phyloP scores from a whole-genome alignment of 768 basidiomycete species.

The Russula virescens region DNA sequence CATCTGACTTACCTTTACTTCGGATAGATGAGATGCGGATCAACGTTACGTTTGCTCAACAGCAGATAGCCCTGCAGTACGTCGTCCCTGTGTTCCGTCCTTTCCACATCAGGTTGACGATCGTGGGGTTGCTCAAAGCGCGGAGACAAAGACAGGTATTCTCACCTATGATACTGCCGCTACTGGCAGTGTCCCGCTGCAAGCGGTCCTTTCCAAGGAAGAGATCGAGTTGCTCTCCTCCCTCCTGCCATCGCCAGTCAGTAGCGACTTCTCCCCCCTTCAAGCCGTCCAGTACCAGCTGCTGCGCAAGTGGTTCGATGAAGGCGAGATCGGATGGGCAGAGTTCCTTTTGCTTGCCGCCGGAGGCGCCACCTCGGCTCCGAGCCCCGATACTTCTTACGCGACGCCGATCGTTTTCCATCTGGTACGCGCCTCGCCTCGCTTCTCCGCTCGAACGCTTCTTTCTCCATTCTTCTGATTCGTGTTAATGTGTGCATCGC shows the following conservation, averaged over 20 bases:
- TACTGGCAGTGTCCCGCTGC: slow-evolving; percentile 17
- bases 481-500: not conserved
- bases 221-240: slow-evolving; percentile 17
- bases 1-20: not conserved
- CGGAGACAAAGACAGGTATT: slow-evolving; percentile 6
- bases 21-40: slow-evolving; percentile 19
- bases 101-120: not conserved
- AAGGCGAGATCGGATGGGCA: slow-evolving; percentile 22
- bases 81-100: too few species aligned
- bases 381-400: slow-evolving; percentile 17
- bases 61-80: slow-evolving; percentile 1
- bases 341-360: slow-evolving; percentile 21
- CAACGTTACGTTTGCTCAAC: slow-evolving; percentile 9
- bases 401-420: slow-evolving; percentile 23
- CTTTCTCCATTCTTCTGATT: not conserved
- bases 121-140: not conserved
- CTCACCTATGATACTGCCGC: slow-evolving; percentile 22
- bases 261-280: slow-evolving; percentile 13
- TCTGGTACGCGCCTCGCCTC: slow-evolving; percentile 2
- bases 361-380: slow-evolving; percentile 13
- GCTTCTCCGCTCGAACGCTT: not conserved
- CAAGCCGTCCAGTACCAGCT: slow-evolving; percentile 20
- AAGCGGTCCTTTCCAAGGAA: slow-evolving; percentile 16
- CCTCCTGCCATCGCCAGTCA: slow-evolving; percentile 12
- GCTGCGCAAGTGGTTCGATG: slow-evolving; percentile 18